Percentiles rank a stretch among this genome's conserved stretches.
Conservation (phyloP, 345 rosid species). For the Eucalyptus pauciflora region DNA sequence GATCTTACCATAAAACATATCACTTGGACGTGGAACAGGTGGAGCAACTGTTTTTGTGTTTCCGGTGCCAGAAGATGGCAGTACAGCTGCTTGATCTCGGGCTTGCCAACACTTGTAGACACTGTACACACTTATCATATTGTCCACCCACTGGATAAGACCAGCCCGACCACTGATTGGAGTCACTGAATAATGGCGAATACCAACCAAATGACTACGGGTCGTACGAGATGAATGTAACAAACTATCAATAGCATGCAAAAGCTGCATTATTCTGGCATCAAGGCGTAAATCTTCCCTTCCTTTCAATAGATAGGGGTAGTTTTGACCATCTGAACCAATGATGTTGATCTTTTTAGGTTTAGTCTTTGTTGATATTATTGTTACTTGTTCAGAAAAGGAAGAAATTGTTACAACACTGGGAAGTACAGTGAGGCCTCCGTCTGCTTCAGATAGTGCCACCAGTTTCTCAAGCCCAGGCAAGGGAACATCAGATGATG, state of each 20-base stretch:
- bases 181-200: constrained; percentile 84
- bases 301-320: constrained; percentile 81
- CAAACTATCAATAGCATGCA: constrained; percentile 76
- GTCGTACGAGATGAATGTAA: constrained; percentile 44
- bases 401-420: constrained; percentile 73
- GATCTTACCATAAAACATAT: constrained; percentile 95
- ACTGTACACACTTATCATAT: constrained; percentile 76
- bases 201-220: constrained; percentile 37
- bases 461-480: constrained; percentile 89
- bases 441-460: constrained; percentile 34
- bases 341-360: constrained; percentile 81
- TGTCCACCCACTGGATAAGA: constrained; percentile 91
- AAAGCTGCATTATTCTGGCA: constrained; percentile 95
- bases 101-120: constrained; percentile 82
- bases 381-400: constrained; percentile 50
- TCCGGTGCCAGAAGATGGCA: constrained; percentile 35
- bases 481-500: constrained; percentile 90
- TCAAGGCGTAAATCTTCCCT: constrained; percentile 96
- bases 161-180: constrained; percentile 95
- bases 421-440: constrained; percentile 28
- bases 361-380: constrained; percentile 84
- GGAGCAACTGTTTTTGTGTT: constrained; percentile 42
- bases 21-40: constrained; percentile 92
- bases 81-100: constrained; percentile 63
- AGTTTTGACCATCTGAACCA: constrained; percentile 89